Conservation (phyloP, 805 yeast genomes). For the Zygoascus bituminiphila region DNA sequence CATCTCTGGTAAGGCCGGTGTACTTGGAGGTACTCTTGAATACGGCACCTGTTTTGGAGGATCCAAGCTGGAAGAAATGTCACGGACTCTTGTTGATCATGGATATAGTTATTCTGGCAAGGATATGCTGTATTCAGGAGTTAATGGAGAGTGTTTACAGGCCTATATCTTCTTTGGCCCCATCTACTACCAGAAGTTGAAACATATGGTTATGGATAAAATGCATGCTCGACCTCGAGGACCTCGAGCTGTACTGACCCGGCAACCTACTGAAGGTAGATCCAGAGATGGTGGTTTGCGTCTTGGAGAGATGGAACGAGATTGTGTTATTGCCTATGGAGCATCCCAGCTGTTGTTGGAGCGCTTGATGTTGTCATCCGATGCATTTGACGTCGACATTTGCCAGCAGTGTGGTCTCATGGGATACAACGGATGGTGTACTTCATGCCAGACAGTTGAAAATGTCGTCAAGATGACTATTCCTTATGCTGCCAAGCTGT, state of each 20-base stretch:
- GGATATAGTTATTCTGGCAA: slow-evolving; percentile 95
- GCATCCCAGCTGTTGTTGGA: slow-evolving; percentile 92
- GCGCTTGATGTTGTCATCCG: slow-evolving; percentile 92
- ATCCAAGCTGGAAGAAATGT: slow-evolving; percentile 92
- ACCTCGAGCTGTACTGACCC: slow-evolving; percentile 93
- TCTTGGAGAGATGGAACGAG: slow-evolving; percentile 99
- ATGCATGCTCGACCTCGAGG: slow-evolving; percentile 99
- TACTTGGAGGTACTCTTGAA: slow-evolving; percentile 79
- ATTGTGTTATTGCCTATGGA: slow-evolving; percentile 98
- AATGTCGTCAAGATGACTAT: slow-evolving; percentile 86
- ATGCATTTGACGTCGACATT: slow-evolving; percentile 94
- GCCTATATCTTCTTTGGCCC: slow-evolving; percentile 99
- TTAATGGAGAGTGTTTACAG: slow-evolving; percentile 94
- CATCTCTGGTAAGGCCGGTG: slow-evolving; percentile 97
- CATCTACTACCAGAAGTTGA: slow-evolving; percentile 92
- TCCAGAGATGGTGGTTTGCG: slow-evolving; percentile 98
- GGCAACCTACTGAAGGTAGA: slow-evolving; percentile 99
- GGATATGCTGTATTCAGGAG: slow-evolving; percentile 95
- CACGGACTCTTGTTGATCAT: slow-evolving; percentile 75
- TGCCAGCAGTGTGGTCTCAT: slow-evolving; percentile 91
- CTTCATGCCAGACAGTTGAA: slow-evolving; percentile 88
- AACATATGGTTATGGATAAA: slow-evolving; percentile 97
- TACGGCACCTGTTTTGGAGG: slow-evolving; percentile 99
- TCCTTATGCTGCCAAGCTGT: slow-evolving; percentile 95
- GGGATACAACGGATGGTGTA: slow-evolving; percentile 98